Evolutionary conservation across 2,329 filamentous ascomycete genomes (phyloP).

Genomic region (Beauveria varroae): DNA sequence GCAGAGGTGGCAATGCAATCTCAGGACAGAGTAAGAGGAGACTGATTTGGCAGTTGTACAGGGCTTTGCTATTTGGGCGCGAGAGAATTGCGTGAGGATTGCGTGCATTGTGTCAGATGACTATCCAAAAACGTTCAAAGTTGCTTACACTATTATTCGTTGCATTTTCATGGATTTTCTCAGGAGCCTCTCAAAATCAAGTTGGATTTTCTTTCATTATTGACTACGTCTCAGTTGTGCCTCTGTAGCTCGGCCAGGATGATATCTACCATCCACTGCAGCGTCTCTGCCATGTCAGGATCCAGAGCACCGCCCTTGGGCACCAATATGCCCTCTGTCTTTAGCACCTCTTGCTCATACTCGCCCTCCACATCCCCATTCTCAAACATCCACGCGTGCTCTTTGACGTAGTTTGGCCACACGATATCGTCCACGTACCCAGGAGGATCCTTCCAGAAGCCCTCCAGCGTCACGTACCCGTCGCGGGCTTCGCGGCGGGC

Average conservation of each 20-base stretch:
- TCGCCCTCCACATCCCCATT: conserved; percentile 56
- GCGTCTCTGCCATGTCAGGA: conserved; percentile 51
- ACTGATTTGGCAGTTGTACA: background rate
- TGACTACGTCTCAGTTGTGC: conserved; percentile 5
- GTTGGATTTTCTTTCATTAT: background rate
- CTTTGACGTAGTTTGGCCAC: conserved; percentile 85
- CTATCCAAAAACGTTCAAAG: background rate
- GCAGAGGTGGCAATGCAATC: background rate
- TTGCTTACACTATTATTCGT: background rate
- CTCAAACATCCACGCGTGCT: conserved; percentile 76
- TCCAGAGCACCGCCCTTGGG: conserved; percentile 40
- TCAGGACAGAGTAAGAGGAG: background rate
- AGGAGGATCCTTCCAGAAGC: conserved; percentile 92
- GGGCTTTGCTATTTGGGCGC: background rate
- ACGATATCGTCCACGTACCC: conserved; percentile 92
- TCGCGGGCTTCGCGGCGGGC: conserved; percentile 58
- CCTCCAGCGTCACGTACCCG: conserved; percentile 75
- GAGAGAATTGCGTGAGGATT: background rate
- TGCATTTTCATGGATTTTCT: too few species aligned
- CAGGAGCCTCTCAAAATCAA: background rate
- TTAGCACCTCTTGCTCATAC: conserved; percentile 39
- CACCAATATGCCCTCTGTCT: conserved; percentile 38
- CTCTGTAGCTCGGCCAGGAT: conserved; percentile 43
- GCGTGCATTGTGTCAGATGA: background rate
- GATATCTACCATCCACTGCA: conserved; percentile 62